A percentile compares a stretch with the other conserved stretches of the same genome.
phyloP scores from a whole-genome alignment of 2,329 filamentous ascomycete species.

The Pseudogymnoascus destructans region DNA sequence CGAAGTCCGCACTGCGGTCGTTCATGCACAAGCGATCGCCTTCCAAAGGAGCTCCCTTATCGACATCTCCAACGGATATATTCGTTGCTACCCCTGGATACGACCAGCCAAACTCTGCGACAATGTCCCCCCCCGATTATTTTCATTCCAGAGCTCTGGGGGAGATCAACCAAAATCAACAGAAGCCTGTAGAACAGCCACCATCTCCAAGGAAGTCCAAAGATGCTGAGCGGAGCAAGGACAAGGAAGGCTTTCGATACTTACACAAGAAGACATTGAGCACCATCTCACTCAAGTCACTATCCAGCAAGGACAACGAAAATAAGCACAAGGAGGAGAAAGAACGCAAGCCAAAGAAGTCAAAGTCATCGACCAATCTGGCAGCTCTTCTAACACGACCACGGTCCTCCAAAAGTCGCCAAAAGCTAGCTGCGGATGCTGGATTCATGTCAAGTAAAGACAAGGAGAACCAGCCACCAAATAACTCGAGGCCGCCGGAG shows the following conservation, averaged over 20 bases:
- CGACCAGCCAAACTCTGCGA: slow-evolving; percentile 17
- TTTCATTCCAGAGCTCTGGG: slow-evolving; percentile 35
- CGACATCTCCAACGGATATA: slow-evolving; percentile 15
- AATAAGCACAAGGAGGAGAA: slow-evolving; percentile 32
- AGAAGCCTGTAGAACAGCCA: slow-evolving; percentile 25
- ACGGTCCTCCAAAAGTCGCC: slow-evolving; percentile 58
- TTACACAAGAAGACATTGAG: slow-evolving; percentile 34
- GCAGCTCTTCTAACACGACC: slow-evolving; percentile 60
- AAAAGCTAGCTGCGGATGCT: slow-evolving; percentile 38
- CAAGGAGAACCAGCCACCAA: slow-evolving; percentile 71
- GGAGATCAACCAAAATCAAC: slow-evolving; percentile 44
- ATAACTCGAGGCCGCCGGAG: slow-evolving; percentile 32
- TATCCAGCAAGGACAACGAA: slow-evolving; percentile 28
- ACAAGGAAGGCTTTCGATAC: slow-evolving; percentile 26
- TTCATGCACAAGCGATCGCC: slow-evolving; percentile 26
- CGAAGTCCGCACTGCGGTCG: slow-evolving; percentile 25
- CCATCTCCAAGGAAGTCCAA: slow-evolving; percentile 30
- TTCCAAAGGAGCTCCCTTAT: slow-evolving; percentile 20
- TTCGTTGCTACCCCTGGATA: slow-evolving; percentile 18
- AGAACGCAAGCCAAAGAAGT: slow-evolving; percentile 55
- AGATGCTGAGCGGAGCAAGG: slow-evolving; percentile 26
- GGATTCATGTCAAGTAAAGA: slow-evolving; percentile 43
- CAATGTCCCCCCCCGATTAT: slow-evolving; percentile 28
- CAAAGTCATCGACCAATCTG: slow-evolving; percentile 75
- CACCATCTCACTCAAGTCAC: slow-evolving; percentile 34